Base-by-base conservation (phyloP, 768 basidiomycete genomes). In the Russula ochroleuca region DNA sequence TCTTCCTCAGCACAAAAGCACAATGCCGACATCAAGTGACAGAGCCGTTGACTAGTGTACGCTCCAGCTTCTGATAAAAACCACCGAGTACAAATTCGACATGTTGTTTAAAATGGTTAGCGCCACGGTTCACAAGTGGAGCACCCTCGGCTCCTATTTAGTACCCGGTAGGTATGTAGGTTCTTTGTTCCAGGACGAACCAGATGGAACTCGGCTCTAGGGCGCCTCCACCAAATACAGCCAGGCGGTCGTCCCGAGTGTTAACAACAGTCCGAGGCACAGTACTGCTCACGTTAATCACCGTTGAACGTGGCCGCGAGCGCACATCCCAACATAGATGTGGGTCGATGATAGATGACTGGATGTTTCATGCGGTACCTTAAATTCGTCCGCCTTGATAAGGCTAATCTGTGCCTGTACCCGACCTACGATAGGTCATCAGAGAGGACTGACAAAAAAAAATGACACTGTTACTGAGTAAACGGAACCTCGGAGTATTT, bases 201-300 rank as follows among this genome's bases (percentile, higher is more conserved):
- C 33, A 41, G n/a, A 47, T 47, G 33, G 33, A 31, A 11, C 13
- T 38, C 5, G 28, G 52, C 21, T 14, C 1, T 41, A 64, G 13
- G 25, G 37, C 21, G 50, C 52, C 17, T 15, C 58, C 52, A 55
- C 41, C 63, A 64, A n/a, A 49, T 23, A 48, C 23, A 28, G n/a
- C 28, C 15, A 17, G 61, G 35, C 6, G 14, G n/a, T 21, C 19
- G 7, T 53, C 40, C 7, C 33, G 6, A n/a, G 25, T 9, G 31
- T 37, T 7, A 25, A 2, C 9, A n/a, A 8, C 17, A 9, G 43
- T n/a, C 17, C 4, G 15, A 21, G 37, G 31, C 43, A 21, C 14
- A 25, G 21, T 48, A 17, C 21, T 31, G 9, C 23, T 53, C 53
- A 25, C 13, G 33, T 64, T 55, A 38, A 50, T 21, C 14, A 45